These are phyloP conservation scores for Platismatia glauca DNA, from an alignment of 495 filamentous ascomycete genomes.

Conservation along the genomic window DNA sequence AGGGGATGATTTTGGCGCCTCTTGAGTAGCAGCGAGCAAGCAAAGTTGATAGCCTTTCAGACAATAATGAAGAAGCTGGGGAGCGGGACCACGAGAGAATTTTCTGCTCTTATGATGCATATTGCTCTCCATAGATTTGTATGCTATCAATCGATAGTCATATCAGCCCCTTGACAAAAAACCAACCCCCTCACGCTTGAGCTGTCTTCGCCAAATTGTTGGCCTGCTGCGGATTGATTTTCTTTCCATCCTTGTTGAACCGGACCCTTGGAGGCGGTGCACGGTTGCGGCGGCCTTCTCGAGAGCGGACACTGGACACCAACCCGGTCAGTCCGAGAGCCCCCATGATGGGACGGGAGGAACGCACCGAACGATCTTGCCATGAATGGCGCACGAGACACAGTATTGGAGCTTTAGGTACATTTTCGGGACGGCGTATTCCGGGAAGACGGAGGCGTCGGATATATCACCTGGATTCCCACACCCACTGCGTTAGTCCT, in stretches of 20 bases:
- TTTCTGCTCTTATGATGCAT: background rate
- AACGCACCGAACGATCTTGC: slow-evolving; percentile 99
- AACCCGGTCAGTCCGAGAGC: background rate
- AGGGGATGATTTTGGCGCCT: background rate
- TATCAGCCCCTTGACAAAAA: background rate
- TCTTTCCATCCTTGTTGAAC: slow-evolving; percentile 99
- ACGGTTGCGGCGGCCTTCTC: slow-evolving; percentile 96
- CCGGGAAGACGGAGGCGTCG: slow-evolving; percentile 95
- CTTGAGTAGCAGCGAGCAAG: background rate
- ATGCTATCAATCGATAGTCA: background rate
- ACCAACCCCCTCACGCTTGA: slow-evolving; percentile 31
- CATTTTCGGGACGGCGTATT: slow-evolving; percentile 99
- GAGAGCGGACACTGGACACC: slow-evolving; percentile 76
- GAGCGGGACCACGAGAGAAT: background rate
- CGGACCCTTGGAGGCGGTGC: slow-evolving; percentile 92
- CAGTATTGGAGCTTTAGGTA: slow-evolving; percentile 99
- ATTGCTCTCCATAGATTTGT: background rate
- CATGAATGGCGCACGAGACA: slow-evolving; percentile 99
- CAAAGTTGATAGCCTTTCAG: background rate
- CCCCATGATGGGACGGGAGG: background rate
- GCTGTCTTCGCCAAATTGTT: slow-evolving; percentile 43
- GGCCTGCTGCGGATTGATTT: slow-evolving; percentile 87
- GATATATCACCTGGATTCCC: slow-evolving; percentile 92
- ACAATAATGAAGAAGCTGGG: background rate
- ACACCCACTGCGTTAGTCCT: background rate